Evolutionary conservation across 345 rosid genomes (phyloP).

Genomic region (Raphanus sativus): DNA sequence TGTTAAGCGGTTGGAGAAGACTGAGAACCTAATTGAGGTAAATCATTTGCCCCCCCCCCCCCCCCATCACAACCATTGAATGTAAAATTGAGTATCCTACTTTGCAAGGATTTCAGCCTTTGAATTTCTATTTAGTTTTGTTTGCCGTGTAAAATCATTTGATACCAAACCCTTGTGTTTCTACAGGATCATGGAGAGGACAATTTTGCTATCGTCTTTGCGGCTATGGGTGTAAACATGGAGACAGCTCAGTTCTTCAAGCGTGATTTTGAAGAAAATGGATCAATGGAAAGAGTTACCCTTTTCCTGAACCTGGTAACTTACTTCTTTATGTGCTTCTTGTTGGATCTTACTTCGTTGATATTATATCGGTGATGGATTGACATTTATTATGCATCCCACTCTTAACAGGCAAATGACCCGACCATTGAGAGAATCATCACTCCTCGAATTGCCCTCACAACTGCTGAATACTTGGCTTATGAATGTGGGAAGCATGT

Average conservation of each 20-base stretch:
- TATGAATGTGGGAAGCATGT: constrained; percentile 99
- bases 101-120: background rate
- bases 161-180: background rate
- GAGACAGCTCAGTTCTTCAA: constrained; percentile 99
- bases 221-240: constrained; percentile 99
- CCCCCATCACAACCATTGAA: background rate
- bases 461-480: constrained; percentile 96
- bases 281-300: constrained; percentile 99
- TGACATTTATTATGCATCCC: constrained; percentile 14
- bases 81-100: background rate
- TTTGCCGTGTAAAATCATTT: background rate
- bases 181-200: constrained; percentile 82
- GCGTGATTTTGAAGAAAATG: constrained; percentile 99
- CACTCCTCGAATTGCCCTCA: constrained; percentile 97
- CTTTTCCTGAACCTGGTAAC: constrained; percentile 74
- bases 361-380: background rate
- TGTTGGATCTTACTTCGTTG: background rate
- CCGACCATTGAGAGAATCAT: constrained; percentile 98
- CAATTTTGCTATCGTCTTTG: constrained; percentile 98
- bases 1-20: constrained; percentile 93
- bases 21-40: constrained; percentile 80
- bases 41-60: background rate
- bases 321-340: background rate
- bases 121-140: background rate
- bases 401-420: constrained; percentile 78